Evolutionary conservation across 2,329 filamentous ascomycete species (phyloP), one percentile per base, ranked within the genome.

Genomic region (Alternaria alternata): DNA sequence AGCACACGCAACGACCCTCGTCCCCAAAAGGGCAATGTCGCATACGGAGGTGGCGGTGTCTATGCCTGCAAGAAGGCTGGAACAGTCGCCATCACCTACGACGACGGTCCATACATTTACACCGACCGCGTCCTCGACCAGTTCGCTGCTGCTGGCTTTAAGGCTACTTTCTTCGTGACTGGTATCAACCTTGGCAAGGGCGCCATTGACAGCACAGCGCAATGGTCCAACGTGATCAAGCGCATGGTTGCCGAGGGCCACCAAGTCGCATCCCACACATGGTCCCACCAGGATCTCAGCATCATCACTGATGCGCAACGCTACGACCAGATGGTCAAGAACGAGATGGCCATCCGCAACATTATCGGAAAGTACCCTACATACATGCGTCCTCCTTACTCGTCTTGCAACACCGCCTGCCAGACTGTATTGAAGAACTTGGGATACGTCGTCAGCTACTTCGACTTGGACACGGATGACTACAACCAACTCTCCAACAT

Each of bases 141-240:
- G 54, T 82, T 91, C 34, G 80, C 79, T 26, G 86, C 42, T 16
- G 66, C 89, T 65, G 79, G 83, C 18, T 88, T 86, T 36, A 89
- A 86, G 65, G 89, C 87, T 0, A 91, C 89, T 0, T 91, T 91
- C 76, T 91, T 90, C 73, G 80, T 90, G 54, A 87, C 84, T 6
- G 85, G 85, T 11, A 85, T 81, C 72, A 87, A 86, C 74, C 77
- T 83, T n/a, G 82, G 81, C 54, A 87, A 87, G 73, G 85, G 85
- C 36, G 76, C 80, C 64, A 87, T 88, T 65, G 86, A 88, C 64
- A 80, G 86, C 58, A 68, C 63, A 16, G 22, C 65, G 3, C 73
- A 79, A 7, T 86, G 86, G 75, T 75, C 79, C 5, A 78, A 78
- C 3, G 82, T 86, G 18, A 85, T 89, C 55, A 82, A 83, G 71